Percentiles rank a stretch among this genome's conserved stretches.
Conservation (phyloP, 1,284 basidiomycete genomes). For the Stygiomarasmius scandens region DNA sequence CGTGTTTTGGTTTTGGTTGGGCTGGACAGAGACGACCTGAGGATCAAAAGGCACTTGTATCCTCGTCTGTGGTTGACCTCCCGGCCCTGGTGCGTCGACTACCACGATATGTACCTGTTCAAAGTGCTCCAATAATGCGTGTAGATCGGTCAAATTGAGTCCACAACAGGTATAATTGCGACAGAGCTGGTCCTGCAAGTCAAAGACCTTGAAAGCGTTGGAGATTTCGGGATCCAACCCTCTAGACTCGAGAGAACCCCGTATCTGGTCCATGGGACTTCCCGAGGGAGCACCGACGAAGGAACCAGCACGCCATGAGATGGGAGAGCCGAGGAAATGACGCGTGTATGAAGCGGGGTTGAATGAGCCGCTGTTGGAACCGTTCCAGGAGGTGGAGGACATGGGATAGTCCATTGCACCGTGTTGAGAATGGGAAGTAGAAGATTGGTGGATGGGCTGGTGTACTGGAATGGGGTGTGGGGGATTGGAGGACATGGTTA, state of each 20-base stretch:
- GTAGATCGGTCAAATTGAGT: slow-evolving; percentile 76
- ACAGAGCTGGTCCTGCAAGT: slow-evolving; percentile 75
- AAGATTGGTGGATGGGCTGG: neutral
- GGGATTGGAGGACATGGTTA: too few relatives aligned
- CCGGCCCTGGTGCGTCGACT: slow-evolving; percentile 53
- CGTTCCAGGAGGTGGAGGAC: slow-evolving; percentile 52
- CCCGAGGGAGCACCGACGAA: slow-evolving; percentile 58
- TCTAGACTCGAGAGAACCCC: slow-evolving; percentile 58
- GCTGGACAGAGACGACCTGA: slow-evolving; percentile 30
- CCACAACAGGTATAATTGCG: slow-evolving; percentile 87
- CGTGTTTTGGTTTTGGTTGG: slow-evolving; percentile 19
- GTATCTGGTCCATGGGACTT: slow-evolving; percentile 62
- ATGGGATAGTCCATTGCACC: slow-evolving; percentile 38
- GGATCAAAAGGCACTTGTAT: slow-evolving; percentile 50
- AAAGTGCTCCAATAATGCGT: slow-evolving; percentile 86
- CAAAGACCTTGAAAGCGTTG: slow-evolving; percentile 67
- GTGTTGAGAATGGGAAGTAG: neutral
- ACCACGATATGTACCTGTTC: slow-evolving; percentile 83
- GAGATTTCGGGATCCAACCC: slow-evolving; percentile 56
- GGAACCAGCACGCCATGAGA: slow-evolving; percentile 66
- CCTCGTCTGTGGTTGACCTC: slow-evolving; percentile 42
- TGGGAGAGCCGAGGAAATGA: slow-evolving; percentile 69
- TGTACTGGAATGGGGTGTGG: neutral
- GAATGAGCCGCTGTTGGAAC: slow-evolving; percentile 48
- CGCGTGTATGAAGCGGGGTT: slow-evolving; percentile 65